phyloP scores from a whole-genome alignment of 1,139 yeast genomes.

The Groenewaldozyma auringiensis region DNA sequence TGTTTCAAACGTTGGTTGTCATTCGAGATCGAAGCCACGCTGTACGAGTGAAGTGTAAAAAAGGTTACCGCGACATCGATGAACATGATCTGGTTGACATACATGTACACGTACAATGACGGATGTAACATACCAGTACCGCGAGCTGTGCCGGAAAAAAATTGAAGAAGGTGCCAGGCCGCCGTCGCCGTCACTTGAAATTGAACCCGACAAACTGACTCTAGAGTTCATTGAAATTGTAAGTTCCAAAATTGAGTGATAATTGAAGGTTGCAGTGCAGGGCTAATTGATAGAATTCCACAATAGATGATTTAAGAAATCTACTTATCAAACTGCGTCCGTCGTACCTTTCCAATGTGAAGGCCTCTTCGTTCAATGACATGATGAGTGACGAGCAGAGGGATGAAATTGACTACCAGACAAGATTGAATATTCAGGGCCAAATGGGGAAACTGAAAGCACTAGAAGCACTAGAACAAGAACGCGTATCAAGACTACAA shows the following conservation, averaged over 20 bases:
- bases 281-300: slow-evolving; percentile 10
- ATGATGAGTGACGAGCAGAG: slow-evolving; percentile 33
- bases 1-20: too few species aligned
- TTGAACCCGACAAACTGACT: slow-evolving; percentile 20
- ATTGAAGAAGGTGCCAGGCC: slow-evolving; percentile 15
- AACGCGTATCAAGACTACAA: slow-evolving; percentile 16
- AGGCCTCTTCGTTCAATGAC: slow-evolving; percentile 13
- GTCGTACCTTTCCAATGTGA: slow-evolving; percentile 25
- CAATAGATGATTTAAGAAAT: slow-evolving; percentile 19
- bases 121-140: slow-evolving; percentile 21
- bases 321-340: slow-evolving; percentile 26
- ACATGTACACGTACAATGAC: too few species aligned
- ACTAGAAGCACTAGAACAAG: slow-evolving; percentile 31
- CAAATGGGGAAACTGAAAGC: slow-evolving; percentile 30
- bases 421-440: slow-evolving; percentile 30
- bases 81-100: too few species aligned
- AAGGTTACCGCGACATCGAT: too few species aligned
- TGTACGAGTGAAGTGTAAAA: too few species aligned
- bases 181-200: slow-evolving; percentile 2
- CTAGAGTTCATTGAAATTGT: slow-evolving; percentile 23
- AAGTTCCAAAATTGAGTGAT: slow-evolving; percentile 8
- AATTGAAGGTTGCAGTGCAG: neutral
- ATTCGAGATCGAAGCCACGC: too few species aligned
- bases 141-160: slow-evolving; percentile 19
- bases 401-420: slow-evolving; percentile 37